Base-by-base conservation (phyloP, 1,139 yeast species). In the Saccharomyces pastorianus region DNA sequence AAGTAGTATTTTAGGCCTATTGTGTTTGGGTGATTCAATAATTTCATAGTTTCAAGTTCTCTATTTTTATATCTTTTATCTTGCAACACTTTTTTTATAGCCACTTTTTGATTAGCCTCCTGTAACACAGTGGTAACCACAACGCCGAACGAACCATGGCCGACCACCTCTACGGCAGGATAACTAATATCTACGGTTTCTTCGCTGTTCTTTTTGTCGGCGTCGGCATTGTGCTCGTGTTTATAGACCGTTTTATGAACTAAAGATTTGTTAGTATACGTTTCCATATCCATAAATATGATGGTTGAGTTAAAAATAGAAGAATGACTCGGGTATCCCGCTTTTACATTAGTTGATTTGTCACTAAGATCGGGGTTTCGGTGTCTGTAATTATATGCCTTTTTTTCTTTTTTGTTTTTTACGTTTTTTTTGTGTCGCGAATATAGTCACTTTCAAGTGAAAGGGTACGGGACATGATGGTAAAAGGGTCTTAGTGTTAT, bases 71-170 rank as follows among this genome's bases (percentile, higher is more conserved):
- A 95, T 53, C 99, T 76, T 69, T 86, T 88, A 72, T 93, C 99
- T 70, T 95, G 99, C 38, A 93, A 77, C 8, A 93, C 99, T 60
- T 96, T 80, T 72, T 93, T 93, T 70, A 95, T 89, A 55, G 99
- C 99, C 26, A 95, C 96, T 42, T 78, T 73, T 65, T 85, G 88
- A 57, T 87, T 84, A 41, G 87, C 77, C 29, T 95, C 93, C 60
- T 82, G 71, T 49, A 93, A 77, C 58, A 82, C 84, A 7, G 96
- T 89, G 65, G 89, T 95, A 69, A 89, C 89, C 31, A 93, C 99
- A 38, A 90, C 93, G 4, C 99, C 99, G 74, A 93, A 93, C 23
- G 98, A 90, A 17, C 99, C 99, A 71, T 89, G 96, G 17, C 99
- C 99, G 52, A 91, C 96, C 78, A 91, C 91, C 64, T 88, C 71